A percentile compares a stretch with the other conserved stretches of the same genome.
phyloP scores from a whole-genome alignment of 805 yeast species.

The Cyberlindnera lachancei region DNA sequence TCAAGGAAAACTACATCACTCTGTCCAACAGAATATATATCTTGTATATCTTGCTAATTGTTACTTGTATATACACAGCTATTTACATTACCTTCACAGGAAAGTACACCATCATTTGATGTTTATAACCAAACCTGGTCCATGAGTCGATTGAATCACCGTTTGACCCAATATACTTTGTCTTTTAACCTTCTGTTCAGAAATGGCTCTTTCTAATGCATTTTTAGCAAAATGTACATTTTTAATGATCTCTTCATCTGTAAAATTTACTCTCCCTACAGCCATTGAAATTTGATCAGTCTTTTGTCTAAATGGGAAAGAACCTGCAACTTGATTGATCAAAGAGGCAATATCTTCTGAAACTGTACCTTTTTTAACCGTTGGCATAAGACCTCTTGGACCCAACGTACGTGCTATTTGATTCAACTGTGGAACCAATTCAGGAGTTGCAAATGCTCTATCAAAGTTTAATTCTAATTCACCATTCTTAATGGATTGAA shows the following conservation, averaged over 20 bases:
- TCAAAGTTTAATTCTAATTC: constrained; percentile 51
- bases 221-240: constrained; percentile 63
- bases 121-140: constrained; percentile 72
- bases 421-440: constrained; percentile 54
- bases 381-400: constrained; percentile 85
- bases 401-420: constrained; percentile 77
- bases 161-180: constrained; percentile 68
- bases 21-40: too few species aligned
- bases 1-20: too few species aligned
- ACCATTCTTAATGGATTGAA: constrained; percentile 51
- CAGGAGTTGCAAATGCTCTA: constrained; percentile 81
- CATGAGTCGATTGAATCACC: constrained; percentile 58
- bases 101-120: constrained; percentile 20
- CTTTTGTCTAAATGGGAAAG: constrained; percentile 73
- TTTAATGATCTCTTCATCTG: constrained; percentile 65
- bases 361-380: constrained; percentile 80
- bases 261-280: constrained; percentile 69
- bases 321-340: constrained; percentile 52
- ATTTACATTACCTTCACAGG: too few species aligned
- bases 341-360: constrained; percentile 51
- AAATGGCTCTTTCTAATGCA: constrained; percentile 47
- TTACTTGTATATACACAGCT: too few species aligned
- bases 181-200: constrained; percentile 54
- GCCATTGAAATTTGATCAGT: constrained; percentile 54
- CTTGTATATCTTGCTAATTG: too few species aligned